These are phyloP conservation scores for Nothophytophthora sp. DNA, from an alignment of 352 stramenopile species.

Conservation along the genomic window DNA sequence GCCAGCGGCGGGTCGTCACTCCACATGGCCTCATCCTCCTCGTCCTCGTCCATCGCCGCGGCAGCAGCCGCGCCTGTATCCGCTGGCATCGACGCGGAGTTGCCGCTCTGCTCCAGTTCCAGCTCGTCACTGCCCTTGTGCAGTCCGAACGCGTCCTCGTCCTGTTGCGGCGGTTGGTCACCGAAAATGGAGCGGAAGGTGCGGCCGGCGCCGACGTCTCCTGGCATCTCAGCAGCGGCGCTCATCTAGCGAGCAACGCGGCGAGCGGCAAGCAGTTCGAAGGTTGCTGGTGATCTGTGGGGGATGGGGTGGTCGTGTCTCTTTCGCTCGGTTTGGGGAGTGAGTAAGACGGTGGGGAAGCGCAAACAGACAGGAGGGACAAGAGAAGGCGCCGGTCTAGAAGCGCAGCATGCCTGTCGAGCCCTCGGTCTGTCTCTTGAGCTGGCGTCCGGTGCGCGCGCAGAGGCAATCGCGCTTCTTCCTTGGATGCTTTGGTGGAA, in stretches of 20 bases:
- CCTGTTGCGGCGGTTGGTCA: slow-evolving; percentile 9
- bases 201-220: slow-evolving; percentile 49
- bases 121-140: slow-evolving; percentile 10
- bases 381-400: slow-evolving; percentile 36
- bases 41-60: slow-evolving; percentile 19
- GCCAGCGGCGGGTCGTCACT: slow-evolving; percentile 34
- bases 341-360: not conserved
- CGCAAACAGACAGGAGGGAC: slow-evolving; percentile 12
- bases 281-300: too few relatives aligned
- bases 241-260: too few relatives aligned
- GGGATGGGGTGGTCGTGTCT: slow-evolving; percentile 6
- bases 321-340: slow-evolving; percentile 13
- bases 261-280: too few relatives aligned
- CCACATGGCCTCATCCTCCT: slow-evolving; percentile 58
- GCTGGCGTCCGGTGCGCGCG: slow-evolving; percentile 26
- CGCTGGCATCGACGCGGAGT: not conserved
- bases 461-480: slow-evolving; percentile 20
- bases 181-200: slow-evolving; percentile 80
- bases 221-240: too few relatives aligned
- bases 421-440: too few relatives aligned
- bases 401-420: slow-evolving; percentile 40
- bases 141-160: too few relatives aligned
- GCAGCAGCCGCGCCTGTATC: slow-evolving; percentile 1
- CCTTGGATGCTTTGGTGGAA: slow-evolving; percentile 26
- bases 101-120: slow-evolving; percentile 19